Conservation (phyloP, 202 grass and related monocot species). For the Saccharum hybrid region DNA sequence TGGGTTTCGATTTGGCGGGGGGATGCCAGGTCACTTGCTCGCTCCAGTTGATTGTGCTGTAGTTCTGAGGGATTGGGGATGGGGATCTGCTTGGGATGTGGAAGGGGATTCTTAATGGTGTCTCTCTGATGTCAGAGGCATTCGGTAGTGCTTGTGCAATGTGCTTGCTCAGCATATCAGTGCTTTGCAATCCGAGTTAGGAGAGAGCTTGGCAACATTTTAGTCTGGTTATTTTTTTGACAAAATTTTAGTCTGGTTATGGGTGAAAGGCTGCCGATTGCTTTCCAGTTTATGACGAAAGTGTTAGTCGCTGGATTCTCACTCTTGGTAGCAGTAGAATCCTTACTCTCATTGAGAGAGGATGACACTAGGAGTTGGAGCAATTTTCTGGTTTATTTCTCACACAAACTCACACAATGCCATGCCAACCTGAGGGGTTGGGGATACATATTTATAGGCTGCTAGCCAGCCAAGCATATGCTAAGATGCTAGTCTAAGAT, state of each 20-base stretch:
- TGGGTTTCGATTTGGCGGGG: constrained; percentile 6
- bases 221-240: constrained; percentile 2
- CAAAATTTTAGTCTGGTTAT: too few relatives aligned
- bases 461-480: too few relatives aligned
- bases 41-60: constrained; percentile 19
- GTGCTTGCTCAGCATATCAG: not conserved
- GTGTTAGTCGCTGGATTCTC: too few relatives aligned
- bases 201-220: constrained; percentile 1
- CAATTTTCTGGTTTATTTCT: too few relatives aligned
- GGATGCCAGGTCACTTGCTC: constrained; percentile 28
- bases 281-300: constrained; percentile 9
- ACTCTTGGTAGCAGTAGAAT: too few relatives aligned
- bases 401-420: too few relatives aligned
- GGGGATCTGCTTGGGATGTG: too few relatives aligned
- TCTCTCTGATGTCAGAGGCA: constrained; percentile 2
- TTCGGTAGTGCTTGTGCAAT: not conserved
- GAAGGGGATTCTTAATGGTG: not conserved
- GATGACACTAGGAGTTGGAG: too few relatives aligned
- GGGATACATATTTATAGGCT: too few relatives aligned
- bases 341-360: too few relatives aligned
- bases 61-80: constrained; percentile 21
- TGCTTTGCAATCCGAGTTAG: constrained; percentile 12
- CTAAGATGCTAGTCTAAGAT: too few relatives aligned
- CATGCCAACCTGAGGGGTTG: too few relatives aligned
- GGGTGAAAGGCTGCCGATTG: constrained; percentile 19